A percentile compares a stretch with the other conserved stretches of the same genome.
Conservation (phyloP, 2,329 filamentous ascomycete genomes). For the Talaromyces sp. region DNA sequence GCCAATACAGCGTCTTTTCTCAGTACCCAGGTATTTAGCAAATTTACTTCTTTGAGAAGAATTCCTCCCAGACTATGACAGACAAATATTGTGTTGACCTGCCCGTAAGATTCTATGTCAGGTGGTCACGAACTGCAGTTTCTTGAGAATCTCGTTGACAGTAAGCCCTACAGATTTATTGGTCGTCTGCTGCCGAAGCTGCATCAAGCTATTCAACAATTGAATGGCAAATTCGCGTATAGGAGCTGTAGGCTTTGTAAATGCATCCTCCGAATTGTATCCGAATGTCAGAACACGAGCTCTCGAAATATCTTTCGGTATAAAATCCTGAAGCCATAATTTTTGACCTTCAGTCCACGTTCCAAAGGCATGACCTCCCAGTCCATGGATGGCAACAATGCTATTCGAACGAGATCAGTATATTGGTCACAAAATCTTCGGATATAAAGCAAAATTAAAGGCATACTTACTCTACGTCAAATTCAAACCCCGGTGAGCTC, state of each 20-base stretch:
- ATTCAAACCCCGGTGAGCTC: neutral
- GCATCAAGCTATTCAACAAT: neutral
- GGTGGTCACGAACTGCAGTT: too few relatives aligned
- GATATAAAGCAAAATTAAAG: neutral
- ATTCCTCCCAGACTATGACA: neutral
- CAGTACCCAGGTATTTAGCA: neutral
- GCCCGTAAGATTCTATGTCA: too few relatives aligned
- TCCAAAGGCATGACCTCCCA: neutral
- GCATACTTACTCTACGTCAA: neutral
- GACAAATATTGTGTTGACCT: neutral
- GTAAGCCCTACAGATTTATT: neutral
- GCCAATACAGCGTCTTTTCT: neutral
- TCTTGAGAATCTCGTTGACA: neutral
- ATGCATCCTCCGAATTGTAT: neutral
- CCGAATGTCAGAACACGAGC: neutral
- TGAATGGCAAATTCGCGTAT: neutral
- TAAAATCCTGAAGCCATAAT: neutral
- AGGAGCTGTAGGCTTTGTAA: neutral
- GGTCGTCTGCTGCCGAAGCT: neutral
- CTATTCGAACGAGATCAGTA: neutral
- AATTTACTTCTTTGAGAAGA: neutral
- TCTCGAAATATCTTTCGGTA: neutral
- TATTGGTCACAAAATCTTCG: neutral
- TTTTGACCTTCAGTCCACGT: neutral
- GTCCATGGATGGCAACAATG: neutral